Percentiles rank a stretch among this genome's conserved stretches.
These are phyloP conservation scores for Arthroderma sp. DNA, from an alignment of 2,329 filamentous ascomycete genomes.

Conservation along the genomic window DNA sequence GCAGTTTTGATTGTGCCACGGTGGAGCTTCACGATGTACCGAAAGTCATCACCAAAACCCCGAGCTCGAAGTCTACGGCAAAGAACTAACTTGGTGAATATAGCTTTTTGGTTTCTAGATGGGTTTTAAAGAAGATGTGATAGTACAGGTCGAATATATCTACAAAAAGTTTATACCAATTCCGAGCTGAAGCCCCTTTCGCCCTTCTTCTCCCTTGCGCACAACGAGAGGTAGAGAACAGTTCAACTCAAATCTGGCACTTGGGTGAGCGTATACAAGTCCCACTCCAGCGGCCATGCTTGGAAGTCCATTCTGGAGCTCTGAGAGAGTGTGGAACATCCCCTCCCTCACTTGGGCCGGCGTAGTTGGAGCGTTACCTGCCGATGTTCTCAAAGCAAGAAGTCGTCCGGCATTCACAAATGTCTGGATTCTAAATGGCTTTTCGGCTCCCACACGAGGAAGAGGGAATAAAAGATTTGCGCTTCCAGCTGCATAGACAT, in stretches of 20 bases:
- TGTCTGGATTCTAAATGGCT: conserved; percentile 71
- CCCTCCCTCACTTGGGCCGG: conserved; percentile 33
- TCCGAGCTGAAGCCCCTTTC: conserved; percentile 90
- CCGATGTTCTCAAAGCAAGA: conserved; percentile 54
- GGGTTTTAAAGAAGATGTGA: neutral
- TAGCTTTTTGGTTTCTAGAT: neutral
- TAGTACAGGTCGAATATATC: conserved; percentile 7
- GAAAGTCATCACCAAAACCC: too few relatives aligned
- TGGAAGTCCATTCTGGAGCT: conserved; percentile 62
- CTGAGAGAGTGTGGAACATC: conserved; percentile 47
- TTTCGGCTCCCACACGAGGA: conserved; percentile 67
- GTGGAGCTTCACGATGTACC: too few relatives aligned
- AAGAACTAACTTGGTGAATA: neutral
- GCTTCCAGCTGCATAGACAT: conserved; percentile 80
- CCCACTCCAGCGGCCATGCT: conserved; percentile 80
- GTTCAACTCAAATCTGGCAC: conserved; percentile 89
- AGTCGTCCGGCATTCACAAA: conserved; percentile 86
- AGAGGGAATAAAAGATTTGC: conserved; percentile 76
- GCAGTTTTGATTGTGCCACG: too few relatives aligned
- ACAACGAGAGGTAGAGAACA: conserved; percentile 77
- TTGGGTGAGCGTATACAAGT: conserved; percentile 85
- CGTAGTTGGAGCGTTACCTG: conserved; percentile 34
- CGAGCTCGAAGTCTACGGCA: neutral
- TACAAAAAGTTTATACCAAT: conserved; percentile 94
- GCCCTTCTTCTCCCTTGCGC: conserved; percentile 68